Conservation (phyloP, 106 monocot species). For the Acorus calamus region DNA sequence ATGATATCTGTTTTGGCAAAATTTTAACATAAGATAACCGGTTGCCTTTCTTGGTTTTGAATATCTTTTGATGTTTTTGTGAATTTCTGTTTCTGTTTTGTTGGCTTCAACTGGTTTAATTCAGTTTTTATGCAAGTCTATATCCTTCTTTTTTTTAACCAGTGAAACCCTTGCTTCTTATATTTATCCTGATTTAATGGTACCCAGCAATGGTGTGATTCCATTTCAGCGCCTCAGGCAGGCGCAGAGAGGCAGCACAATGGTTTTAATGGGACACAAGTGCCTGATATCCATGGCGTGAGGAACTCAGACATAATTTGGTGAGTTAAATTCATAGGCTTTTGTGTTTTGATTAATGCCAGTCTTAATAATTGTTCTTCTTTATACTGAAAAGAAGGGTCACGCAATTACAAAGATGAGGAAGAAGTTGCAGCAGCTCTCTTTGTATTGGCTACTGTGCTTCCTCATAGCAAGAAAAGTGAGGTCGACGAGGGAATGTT, state of each 20-base stretch:
- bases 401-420: constrained; percentile 29
- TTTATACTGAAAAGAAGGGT: constrained; percentile 9
- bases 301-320: constrained; percentile 4
- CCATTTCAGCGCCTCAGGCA: constrained; percentile 15
- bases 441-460: constrained; percentile 14
- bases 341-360: too few relatives aligned
- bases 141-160: neutral
- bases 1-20: too few relatives aligned
- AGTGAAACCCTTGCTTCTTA: too few relatives aligned
- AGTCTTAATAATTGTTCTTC: neutral
- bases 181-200: neutral
- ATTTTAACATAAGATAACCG: too few relatives aligned
- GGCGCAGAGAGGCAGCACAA: constrained; percentile 9
- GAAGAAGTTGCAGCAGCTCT: constrained; percentile 40
- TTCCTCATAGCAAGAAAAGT: neutral
- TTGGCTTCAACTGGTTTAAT: neutral
- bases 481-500: neutral
- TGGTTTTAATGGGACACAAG: constrained; percentile 2
- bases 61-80: neutral
- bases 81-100: neutral
- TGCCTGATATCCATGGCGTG: neutral
- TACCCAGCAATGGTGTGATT: constrained; percentile 27
- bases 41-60: too few relatives aligned
- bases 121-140: too few relatives aligned
- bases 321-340: constrained; percentile 2